These are phyloP conservation scores for Dendrobium nobile DNA, from an alignment of 106 monocot species.

Conservation along the genomic window DNA sequence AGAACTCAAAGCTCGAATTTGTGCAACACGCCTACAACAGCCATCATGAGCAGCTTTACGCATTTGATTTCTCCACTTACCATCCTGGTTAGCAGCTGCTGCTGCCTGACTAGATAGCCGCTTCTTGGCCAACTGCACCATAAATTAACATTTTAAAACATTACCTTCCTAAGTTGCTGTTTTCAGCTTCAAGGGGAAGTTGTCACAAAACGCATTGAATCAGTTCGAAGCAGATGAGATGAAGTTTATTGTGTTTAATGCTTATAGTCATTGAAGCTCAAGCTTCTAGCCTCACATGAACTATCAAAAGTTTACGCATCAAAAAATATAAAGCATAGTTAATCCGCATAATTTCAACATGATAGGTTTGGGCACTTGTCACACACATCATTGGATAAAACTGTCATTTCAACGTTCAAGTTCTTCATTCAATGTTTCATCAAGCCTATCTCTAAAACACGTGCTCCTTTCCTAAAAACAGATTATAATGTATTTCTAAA, in stretches of 20 bases:
- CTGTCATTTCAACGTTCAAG: neutral
- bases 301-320: neutral
- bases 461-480: neutral
- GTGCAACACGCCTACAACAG: conserved; percentile 87
- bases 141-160: neutral
- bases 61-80: conserved; percentile 96
- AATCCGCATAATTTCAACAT: neutral
- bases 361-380: neutral
- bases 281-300: neutral
- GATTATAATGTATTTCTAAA: neutral
- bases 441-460: neutral
- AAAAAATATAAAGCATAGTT: conserved; percentile 1
- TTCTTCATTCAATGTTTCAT: neutral
- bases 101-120: conserved; percentile 59
- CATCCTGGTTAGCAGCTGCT: conserved; percentile 67
- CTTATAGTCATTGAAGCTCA: neutral
- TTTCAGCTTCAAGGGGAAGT: neutral
- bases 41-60: conserved; percentile 90
- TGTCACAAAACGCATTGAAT: neutral
- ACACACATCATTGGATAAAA: neutral
- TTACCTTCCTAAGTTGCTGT: neutral
- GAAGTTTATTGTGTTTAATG: neutral
- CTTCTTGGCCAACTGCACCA: conserved; percentile 66
- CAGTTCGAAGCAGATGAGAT: neutral
- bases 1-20: conserved; percentile 60